Evolutionary conservation across 371 early-diverging fungal genomes (phyloP), one percentile per base, ranked within the genome.

Genomic region (Mucor circinelloides): DNA sequence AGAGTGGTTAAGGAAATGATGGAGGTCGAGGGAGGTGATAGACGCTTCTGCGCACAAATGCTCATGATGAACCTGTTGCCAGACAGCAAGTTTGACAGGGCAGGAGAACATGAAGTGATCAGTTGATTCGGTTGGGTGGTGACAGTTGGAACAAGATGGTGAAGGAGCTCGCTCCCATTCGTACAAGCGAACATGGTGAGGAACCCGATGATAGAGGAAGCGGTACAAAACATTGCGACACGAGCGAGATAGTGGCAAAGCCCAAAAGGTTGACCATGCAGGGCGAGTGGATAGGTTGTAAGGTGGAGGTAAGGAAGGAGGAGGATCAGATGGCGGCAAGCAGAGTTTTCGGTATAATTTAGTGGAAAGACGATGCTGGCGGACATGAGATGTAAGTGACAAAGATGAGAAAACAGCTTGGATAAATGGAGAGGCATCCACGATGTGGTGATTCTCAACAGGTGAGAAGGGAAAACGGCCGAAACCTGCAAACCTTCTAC

Each of bases 81-180:
- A 61, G 46, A 48, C 30, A 31, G 27, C 28, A 17, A 50, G 62
- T 46, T 61, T 61, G 30, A 28, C 21, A 17, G 62, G 62, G 27
- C 62, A 61, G 15, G 46, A 23, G 46, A 48, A 61, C 25, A 61
- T 27, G 28, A 61, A 61, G 30, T 61, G 62, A 15, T 27, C 50
- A n/a, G 23, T 27, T 7, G 12, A 15, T 25, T 61, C 50, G n/a
- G 19, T 30, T 3, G 62, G 31, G 17, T 32, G 15, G 1, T 32
- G 15, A 40, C 64, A 64, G n/a, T 57, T 38, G 25, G 31, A 6
- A 42, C 46, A 61, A n/a, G n/a, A n/a, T n/a, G n/a, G n/a, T n/a
- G n/a, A n/a, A n/a, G n/a, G n/a, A n/a, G n/a, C n/a, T n/a, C n/a
- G n/a, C n/a, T n/a, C n/a, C n/a, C n/a, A n/a, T n/a, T n/a, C n/a